Evolutionary conservation across 768 basidiomycete genomes (phyloP).

Genomic region (Lactarius quietus): DNA sequence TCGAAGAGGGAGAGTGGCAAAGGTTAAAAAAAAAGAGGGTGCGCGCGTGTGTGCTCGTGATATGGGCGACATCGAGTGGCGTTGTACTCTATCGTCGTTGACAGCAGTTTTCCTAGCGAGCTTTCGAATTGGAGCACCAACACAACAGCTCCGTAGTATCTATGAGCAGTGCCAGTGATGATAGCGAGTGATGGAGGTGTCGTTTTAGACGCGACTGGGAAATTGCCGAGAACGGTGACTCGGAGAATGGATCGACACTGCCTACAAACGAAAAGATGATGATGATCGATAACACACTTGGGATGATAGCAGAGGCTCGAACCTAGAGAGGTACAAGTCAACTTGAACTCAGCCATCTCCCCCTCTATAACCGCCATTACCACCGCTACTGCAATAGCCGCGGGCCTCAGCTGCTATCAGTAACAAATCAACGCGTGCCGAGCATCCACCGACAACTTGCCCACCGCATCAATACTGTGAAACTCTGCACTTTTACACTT

Average conservation of each 20-base stretch:
- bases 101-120: background rate
- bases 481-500: background rate
- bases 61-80: background rate
- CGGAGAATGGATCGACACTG: background rate
- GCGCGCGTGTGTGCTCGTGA: background rate
- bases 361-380: background rate
- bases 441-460: background rate
- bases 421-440: background rate
- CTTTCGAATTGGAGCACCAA: background rate
- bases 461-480: background rate
- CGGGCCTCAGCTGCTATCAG: background rate
- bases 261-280: background rate
- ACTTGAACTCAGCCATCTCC: background rate
- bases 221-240: background rate
- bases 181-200: background rate
- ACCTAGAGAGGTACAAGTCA: background rate
- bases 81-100: background rate
- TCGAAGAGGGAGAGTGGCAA: background rate
- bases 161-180: too few relatives aligned
- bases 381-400: background rate
- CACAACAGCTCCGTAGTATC: background rate
- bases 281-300: background rate
- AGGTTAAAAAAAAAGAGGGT: background rate
- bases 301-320: background rate
- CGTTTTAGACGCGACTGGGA: background rate